Conservation (phyloP, 2,329 filamentous ascomycete genomes). For the Aspergillus quadricinctus region DNA sequence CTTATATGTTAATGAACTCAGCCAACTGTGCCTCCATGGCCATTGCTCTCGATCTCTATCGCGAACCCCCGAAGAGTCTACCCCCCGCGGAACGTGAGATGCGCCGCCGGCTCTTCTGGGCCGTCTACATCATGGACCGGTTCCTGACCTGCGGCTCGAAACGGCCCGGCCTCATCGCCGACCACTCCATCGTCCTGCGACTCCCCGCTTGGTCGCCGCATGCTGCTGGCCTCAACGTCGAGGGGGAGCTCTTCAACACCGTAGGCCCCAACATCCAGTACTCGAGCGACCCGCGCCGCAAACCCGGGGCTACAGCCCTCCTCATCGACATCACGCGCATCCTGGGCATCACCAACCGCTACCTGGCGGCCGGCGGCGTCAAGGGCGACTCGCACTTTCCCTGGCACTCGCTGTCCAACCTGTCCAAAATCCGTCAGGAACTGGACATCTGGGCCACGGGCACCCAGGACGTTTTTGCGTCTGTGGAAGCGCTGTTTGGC, state of each 20-base stretch:
- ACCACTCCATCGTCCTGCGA: conserved; percentile 70
- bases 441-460: conserved; percentile 81
- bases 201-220: conserved; percentile 70
- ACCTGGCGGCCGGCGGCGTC: conserved; percentile 77
- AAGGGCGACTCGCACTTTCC: conserved; percentile 88
- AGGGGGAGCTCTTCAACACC: conserved; percentile 78
- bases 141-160: conserved; percentile 78
- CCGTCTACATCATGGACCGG: conserved; percentile 81
- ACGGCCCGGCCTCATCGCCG: conserved; percentile 72
- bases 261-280: conserved; percentile 73
- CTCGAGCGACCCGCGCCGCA: conserved; percentile 63
- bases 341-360: conserved; percentile 76
- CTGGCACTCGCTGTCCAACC: conserved; percentile 79
- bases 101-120: conserved; percentile 79
- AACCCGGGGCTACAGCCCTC: conserved; percentile 73
- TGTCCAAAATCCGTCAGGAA: conserved; percentile 81
- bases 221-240: conserved; percentile 57
- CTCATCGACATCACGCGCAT: conserved; percentile 81
- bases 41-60: conserved; percentile 73
- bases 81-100: conserved; percentile 69
- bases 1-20: conserved; percentile 27
- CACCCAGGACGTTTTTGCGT: conserved; percentile 73
- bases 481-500: conserved; percentile 68
- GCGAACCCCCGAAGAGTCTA: conserved; percentile 63
- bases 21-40: conserved; percentile 77